phyloP scores from a whole-genome alignment of 176 grass and related monocot species.

The Zea mays region Zm-B73-REFERENCE-NAM-5.0 NC_050100.1:194745001-194745500 shows the following conservation, averaged over 20 bases:
- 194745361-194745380: slow-evolving; percentile 86
- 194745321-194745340: slow-evolving; percentile 69
- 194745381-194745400: slow-evolving; percentile 84
- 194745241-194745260: slow-evolving; percentile 89
- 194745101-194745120: neutral
- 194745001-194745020: too few species aligned
- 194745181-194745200: slow-evolving; percentile 88
- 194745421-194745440: slow-evolving; percentile 48
- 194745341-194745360: slow-evolving; percentile 84
- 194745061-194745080: neutral
- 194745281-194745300: slow-evolving; percentile 39
- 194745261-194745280: slow-evolving; percentile 84
- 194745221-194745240: slow-evolving; percentile 85
- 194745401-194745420: slow-evolving; percentile 54
- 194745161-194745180: slow-evolving; percentile 62
- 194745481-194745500: slow-evolving; percentile 65
- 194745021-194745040: neutral
- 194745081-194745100: neutral
- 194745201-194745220: slow-evolving; percentile 73
- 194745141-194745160: neutral
- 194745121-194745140: neutral
- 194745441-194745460: slow-evolving; percentile 45
- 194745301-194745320: slow-evolving; percentile 55
- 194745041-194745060: neutral
- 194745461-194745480: slow-evolving; percentile 63